Percentiles rank a stretch among this genome's conserved stretches.
Conservation (phyloP, 441 rosid species). For the Gossypium davidsonii region DNA sequence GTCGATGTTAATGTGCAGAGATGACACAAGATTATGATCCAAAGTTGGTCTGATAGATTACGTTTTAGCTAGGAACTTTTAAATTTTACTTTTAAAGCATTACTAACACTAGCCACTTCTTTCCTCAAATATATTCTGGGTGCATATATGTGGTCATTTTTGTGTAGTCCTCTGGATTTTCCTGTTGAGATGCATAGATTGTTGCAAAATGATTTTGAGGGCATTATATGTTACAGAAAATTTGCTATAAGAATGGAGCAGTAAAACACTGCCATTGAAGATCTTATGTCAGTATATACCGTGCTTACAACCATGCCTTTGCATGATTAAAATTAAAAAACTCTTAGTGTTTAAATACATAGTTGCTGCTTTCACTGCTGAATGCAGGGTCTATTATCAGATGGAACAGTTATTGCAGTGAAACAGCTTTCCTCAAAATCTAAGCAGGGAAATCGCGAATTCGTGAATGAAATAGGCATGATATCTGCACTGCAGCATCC, state of each 20-base stretch:
- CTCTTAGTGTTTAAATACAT: background rate
- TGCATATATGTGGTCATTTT: background rate
- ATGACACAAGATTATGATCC: background rate
- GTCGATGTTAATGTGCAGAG: background rate
- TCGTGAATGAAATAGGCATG: constrained; percentile 74
- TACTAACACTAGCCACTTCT: background rate
- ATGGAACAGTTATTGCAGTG: constrained; percentile 60
- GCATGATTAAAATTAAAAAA: background rate
- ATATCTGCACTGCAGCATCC: constrained; percentile 88
- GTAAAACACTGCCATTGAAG: background rate
- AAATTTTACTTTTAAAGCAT: background rate
- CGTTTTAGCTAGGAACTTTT: background rate
- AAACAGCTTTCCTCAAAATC: constrained; percentile 73
- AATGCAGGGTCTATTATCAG: constrained; percentile 47
- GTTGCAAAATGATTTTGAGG: background rate
- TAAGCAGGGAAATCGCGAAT: constrained; percentile 65
- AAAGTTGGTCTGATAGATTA: background rate
- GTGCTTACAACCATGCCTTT: background rate
- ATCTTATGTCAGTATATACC: background rate
- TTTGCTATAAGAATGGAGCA: background rate
- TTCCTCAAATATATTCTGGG: background rate
- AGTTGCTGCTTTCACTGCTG: background rate
- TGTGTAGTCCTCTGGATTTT: background rate
- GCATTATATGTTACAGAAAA: background rate
- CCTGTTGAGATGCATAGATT: background rate